These are phyloP conservation scores for Phanerodontia chrysosporium DNA, from an alignment of 768 basidiomycete genomes.

Conservation along the genomic window DNA sequence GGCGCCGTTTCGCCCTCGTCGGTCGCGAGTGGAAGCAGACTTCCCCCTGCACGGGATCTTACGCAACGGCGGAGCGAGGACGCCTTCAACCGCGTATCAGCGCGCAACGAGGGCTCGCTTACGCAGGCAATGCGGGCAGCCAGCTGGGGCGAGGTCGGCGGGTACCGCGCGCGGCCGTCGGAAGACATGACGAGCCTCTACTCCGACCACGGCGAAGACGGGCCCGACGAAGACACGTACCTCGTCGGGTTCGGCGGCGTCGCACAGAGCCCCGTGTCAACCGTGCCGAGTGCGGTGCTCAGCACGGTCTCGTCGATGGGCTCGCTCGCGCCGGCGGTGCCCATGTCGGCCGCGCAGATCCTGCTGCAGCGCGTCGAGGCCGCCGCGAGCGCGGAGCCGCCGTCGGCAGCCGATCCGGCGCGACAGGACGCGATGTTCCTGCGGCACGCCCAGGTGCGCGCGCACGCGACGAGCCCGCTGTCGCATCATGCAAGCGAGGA, in stretches of 20 bases:
- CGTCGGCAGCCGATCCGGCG: conserved; percentile 22
- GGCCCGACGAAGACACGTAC: conserved; percentile 41
- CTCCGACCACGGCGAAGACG: conserved; percentile 31
- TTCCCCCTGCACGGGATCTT: not conserved
- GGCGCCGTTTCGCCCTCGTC: conserved; percentile 4
- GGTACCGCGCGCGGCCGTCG: conserved; percentile 29
- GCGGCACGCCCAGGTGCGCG: conserved; percentile 21
- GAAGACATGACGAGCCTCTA: conserved; percentile 42
- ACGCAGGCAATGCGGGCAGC: conserved; percentile 55
- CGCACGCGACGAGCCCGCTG: conserved; percentile 37
- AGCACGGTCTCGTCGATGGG: conserved; percentile 24
- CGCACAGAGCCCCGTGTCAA: conserved; percentile 24
- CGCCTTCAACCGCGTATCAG: conserved; percentile 28
- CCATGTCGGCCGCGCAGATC: conserved; percentile 20
- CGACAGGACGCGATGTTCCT: conserved; percentile 11
- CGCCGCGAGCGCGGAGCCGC: conserved; percentile 19
- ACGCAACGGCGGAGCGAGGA: conserved; percentile 43
- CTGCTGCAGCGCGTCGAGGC: conserved; percentile 30
- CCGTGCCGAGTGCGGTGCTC: conserved; percentile 20
- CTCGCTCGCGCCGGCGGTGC: conserved; percentile 16
- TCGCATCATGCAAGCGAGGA: conserved; percentile 20
- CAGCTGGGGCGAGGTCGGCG: conserved; percentile 56
- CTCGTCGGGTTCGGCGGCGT: conserved; percentile 50
- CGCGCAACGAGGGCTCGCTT: conserved; percentile 23
- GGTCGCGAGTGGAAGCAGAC: not conserved